Conservation (phyloP, 2,329 filamentous ascomycete species). For the Diaporthe longicolla region DNA sequence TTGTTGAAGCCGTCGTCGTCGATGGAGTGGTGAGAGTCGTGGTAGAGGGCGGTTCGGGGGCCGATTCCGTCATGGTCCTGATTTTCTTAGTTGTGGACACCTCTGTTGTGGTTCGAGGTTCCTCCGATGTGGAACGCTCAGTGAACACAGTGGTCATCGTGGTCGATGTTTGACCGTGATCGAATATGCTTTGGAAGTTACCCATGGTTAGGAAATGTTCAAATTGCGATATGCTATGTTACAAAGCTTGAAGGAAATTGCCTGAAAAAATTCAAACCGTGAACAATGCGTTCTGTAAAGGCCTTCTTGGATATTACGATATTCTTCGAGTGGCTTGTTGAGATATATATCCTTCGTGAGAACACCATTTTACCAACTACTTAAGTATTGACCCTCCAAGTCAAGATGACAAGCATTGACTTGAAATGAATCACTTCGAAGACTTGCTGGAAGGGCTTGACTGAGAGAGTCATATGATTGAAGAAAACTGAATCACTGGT, state of each 20-base stretch:
- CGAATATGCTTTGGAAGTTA: too few species aligned
- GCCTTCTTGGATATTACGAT: rapidly evolving
- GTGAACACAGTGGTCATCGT: background rate
- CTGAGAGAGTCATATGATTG: background rate
- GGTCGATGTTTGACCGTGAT: background rate
- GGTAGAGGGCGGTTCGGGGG: background rate
- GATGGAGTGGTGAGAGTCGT: background rate
- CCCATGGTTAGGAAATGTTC: too few species aligned
- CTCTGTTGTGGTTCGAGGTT: background rate
- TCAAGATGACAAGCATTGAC: background rate
- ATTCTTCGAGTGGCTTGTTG: background rate
- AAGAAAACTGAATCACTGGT: background rate
- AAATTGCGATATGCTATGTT: too few species aligned
- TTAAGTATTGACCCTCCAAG: background rate
- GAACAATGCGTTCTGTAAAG: background rate
- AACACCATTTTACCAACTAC: background rate
- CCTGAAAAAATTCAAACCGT: background rate
- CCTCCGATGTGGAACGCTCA: background rate
- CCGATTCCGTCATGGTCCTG: background rate
- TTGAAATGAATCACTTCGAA: background rate
- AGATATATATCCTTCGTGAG: background rate
- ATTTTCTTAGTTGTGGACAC: background rate
- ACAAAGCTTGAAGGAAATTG: too few species aligned
- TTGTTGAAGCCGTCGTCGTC: background rate
- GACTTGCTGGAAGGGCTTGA: background rate